Base-by-base conservation (phyloP, 495 filamentous ascomycete genomes). In the Jackrogersella minutella region DNA sequence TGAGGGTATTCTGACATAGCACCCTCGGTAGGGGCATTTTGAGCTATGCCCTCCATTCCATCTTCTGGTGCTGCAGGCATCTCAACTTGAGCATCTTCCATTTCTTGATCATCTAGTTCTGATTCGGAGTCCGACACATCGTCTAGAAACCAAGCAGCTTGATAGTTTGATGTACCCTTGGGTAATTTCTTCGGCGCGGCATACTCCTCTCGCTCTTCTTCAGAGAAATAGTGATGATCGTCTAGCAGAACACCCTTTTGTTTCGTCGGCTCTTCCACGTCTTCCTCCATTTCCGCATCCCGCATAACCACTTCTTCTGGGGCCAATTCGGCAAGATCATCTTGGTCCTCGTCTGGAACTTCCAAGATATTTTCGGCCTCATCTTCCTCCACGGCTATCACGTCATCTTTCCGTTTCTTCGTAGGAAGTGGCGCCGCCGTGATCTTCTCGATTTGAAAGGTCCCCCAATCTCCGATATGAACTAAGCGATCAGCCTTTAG, bases 181-280 rank as follows among this genome's bases (percentile, higher is more conserved):
- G 95, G 95, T 17, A 99, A 75, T 66, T 85, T 86, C 78, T 90
- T 96, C 3, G 92, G 91, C 10, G 80, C 64, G 34, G 50, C 58
- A 26, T 74, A 69, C 22, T 59, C 69, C 19, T 76, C 70, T 2
- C 87, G 85, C 19, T 96, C 90, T 14, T 96, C 92, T 50, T 98
- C 95, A 2, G 93, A 94, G 73, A 97, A 99, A 78, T 99, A 99
- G 73, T 97, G 95, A 77, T 99, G 94, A 63, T 97, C 93, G 66
- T 99, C 95, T 26, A 99, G 82, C 39, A 99, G 81, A 3, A 99
- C 95, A 44, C 94, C 94, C 76, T 88, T 83, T 68, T 86, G 77
- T 9, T 70, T 80, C 21, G 78, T 78, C 40, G 84, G 77, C 58
- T 85, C 82, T 50, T 54, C 64, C 7, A 24, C 40, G 2, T 66